A percentile compares a stretch with the other conserved stretches of the same genome.
Evolutionary conservation across 768 basidiomycete genomes (phyloP).

Genomic region (Podaxis pistillaris): DNA sequence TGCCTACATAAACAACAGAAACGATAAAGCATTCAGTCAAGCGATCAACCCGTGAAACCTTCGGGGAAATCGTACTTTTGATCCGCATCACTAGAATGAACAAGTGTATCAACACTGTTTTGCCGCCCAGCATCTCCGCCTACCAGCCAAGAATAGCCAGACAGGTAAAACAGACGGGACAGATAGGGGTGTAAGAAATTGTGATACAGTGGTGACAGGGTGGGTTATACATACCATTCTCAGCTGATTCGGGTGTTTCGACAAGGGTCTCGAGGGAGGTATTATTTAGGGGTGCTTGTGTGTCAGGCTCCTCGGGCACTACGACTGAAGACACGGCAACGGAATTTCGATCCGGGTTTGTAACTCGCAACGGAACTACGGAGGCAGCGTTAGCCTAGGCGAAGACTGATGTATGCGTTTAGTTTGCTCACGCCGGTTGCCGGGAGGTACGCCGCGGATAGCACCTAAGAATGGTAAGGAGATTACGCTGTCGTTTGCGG

Average conservation of each 20-base stretch:
- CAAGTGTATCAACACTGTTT: slow-evolving; percentile 11
- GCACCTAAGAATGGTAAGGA: slow-evolving; percentile 47
- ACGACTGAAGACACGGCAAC: background rate
- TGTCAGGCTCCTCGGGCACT: slow-evolving; percentile 32
- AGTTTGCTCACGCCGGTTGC: slow-evolving; percentile 40
- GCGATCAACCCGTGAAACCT: slow-evolving; percentile 3
- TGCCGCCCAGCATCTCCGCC: slow-evolving; percentile 8
- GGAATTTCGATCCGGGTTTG: slow-evolving; percentile 36
- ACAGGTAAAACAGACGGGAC: background rate
- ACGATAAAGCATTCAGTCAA: slow-evolving; percentile 2
- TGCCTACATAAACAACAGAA: slow-evolving; percentile 15
- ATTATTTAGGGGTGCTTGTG: background rate
- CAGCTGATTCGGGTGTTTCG: slow-evolving; percentile 13
- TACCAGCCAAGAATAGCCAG: slow-evolving; percentile 1
- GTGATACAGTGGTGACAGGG: background rate
- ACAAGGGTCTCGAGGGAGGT: slow-evolving; percentile 7
- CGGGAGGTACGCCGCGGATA: slow-evolving; percentile 44
- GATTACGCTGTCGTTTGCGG: slow-evolving; percentile 45
- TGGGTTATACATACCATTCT: slow-evolving; percentile 15
- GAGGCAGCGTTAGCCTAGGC: background rate
- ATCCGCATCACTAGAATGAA: slow-evolving; percentile 11
- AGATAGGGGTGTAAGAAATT: background rate
- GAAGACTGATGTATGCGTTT: background rate
- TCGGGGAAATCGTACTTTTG: slow-evolving; percentile 5
- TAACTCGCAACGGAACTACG: slow-evolving; percentile 37